Evolutionary conservation across 2,329 filamentous ascomycete species (phyloP), one percentile per base, ranked within the genome.

Genomic region (Monilinia aucupariae): DNA sequence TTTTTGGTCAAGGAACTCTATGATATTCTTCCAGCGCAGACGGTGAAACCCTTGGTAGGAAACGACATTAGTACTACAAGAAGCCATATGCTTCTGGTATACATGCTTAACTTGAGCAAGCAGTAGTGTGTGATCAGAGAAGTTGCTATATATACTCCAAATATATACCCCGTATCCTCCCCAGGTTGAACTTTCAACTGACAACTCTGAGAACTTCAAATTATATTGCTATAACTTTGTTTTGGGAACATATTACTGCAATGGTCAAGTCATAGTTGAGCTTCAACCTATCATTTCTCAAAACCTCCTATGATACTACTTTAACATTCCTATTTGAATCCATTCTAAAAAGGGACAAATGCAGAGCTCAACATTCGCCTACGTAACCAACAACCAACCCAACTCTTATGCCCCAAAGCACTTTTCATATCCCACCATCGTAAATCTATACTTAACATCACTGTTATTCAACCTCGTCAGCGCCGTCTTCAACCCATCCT

Each of bases 361-460:
- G n/a, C 13, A 47, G 17, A 47, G n/a, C 41, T 56, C 34, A 12
- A 37, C 25, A 37, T 25, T 47, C 30, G 41, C 54, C 54, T 58
- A 56, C 30, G 22, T 58, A 34, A 15, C 12, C 20, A 17, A 25
- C 3, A 34, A 3, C 20, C 25, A 56, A 4, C 30, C 20, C 25
- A 15, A 12, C 39, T 27, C 20, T 41, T 39, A 66, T 48, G 67
- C 64, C 25, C 68, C 82, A 71, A 90, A 90, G 0, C 77, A 82
- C 78, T 88, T 85, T 69, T 90, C 86, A 71, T 82, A 90, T 30
- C 83, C 83, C 13, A 83, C 84, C 70, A 92, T 73, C 0, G 88
- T 90, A 71, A 90, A 89, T 52, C 90, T 80, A 73, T 91, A 93
- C 53, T 81, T 81, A 13, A 92, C 86, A 74, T 90, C 84, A 70